Evolutionary conservation across 116 monocot species (phyloP).

Genomic region (Cymodocea nodosa): DNA sequence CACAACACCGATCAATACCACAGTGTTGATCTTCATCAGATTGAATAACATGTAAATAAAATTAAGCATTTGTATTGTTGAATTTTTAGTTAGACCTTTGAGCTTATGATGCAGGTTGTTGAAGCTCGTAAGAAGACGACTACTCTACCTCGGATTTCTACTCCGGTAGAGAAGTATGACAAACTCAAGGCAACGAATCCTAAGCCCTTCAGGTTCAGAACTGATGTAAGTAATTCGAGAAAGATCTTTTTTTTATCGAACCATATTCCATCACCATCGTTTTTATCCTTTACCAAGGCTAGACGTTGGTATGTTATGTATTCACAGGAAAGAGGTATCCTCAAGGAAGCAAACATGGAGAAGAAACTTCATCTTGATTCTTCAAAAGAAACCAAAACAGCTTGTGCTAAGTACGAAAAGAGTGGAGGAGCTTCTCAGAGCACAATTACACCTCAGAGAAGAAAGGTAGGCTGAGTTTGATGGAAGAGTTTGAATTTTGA

Average conservation of each 20-base stretch:
- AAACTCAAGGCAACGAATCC: slow-evolving; percentile 53
- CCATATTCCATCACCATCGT: background rate
- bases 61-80: background rate
- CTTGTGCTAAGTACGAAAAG: slow-evolving; percentile 1
- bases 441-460: slow-evolving; percentile 9
- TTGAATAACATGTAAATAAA: no score
- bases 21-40: no score
- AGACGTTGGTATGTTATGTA: no score
- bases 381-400: slow-evolving; percentile 15
- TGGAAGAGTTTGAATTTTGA: background rate
- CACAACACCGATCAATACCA: no score
- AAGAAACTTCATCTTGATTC: slow-evolving; percentile 24
- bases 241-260: background rate
- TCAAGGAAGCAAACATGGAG: slow-evolving; percentile 76
- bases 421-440: background rate
- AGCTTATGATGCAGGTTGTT: slow-evolving; percentile 17
- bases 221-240: slow-evolving; percentile 41
- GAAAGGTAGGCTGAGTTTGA: slow-evolving; percentile 3
- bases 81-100: background rate
- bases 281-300: background rate
- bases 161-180: slow-evolving; percentile 23
- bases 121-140: slow-evolving; percentile 22
- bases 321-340: slow-evolving; percentile 78
- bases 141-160: background rate
- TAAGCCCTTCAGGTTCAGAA: slow-evolving; percentile 83